Evolutionary conservation across 495 filamentous ascomycete species (phyloP).

Genomic region (Trichoderma orchidacearum): DNA sequence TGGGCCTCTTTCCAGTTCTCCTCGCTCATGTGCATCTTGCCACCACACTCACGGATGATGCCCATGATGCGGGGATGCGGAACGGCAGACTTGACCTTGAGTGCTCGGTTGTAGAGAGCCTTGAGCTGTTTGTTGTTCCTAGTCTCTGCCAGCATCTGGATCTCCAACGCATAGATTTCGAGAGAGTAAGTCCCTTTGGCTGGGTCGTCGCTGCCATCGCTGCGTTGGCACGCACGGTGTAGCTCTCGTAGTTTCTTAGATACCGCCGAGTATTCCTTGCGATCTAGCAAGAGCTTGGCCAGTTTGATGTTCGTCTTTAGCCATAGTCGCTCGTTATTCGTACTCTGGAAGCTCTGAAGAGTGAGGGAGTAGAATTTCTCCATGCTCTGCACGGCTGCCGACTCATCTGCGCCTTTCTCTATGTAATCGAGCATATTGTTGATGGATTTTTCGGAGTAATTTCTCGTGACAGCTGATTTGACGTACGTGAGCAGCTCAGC

Average conservation of each 20-base stretch:
- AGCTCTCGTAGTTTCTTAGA: conserved; percentile 77
- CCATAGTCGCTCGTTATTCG: conserved; percentile 96
- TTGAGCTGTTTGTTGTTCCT: conserved; percentile 97
- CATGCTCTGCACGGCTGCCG: conserved; percentile 66
- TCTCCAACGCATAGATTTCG: conserved; percentile 93
- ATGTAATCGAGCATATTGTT: conserved; percentile 99
- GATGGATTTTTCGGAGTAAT: conserved; percentile 98
- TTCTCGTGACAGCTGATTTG: conserved; percentile 90
- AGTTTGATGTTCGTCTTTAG: conserved; percentile 98
- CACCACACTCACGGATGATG: conserved; percentile 94
- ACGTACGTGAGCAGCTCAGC: conserved; percentile 92
- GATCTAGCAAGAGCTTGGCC: conserved; percentile 76
- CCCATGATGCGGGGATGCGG: conserved; percentile 99
- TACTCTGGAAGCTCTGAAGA: conserved; percentile 86
- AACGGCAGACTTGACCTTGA: conserved; percentile 85
- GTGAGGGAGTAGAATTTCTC: conserved; percentile 93
- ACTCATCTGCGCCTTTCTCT: conserved; percentile 79
- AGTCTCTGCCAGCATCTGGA: conserved; percentile 96
- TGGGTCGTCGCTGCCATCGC: conserved; percentile 83
- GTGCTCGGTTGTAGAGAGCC: conserved; percentile 75
- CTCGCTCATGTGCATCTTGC: conserved; percentile 99
- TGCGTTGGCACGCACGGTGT: conserved; percentile 76
- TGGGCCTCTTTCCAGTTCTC: conserved; percentile 98
- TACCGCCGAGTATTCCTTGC: conserved; percentile 73
- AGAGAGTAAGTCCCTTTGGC: conserved; percentile 94